A percentile compares a stretch with the other conserved stretches of the same genome.
Conservation (phyloP, 805 yeast genomes). For the Candida loeiensis region DNA sequence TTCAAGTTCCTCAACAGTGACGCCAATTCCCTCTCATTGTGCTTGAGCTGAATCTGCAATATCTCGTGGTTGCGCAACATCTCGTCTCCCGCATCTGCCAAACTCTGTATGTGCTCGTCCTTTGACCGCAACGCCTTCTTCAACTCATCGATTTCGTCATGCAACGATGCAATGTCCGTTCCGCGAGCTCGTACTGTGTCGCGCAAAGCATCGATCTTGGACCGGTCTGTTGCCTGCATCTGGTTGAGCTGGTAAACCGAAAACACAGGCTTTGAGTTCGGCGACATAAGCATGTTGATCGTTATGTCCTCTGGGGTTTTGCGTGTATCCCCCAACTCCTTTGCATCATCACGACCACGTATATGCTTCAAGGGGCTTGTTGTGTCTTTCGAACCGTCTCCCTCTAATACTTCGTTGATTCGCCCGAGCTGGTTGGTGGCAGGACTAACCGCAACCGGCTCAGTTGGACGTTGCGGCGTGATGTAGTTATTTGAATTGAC, state of each 20-base stretch:
- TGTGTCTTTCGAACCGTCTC: constrained; percentile 16
- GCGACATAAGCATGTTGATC: constrained; percentile 27
- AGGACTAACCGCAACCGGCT: constrained; percentile 29
- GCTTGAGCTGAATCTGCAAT: constrained; percentile 22
- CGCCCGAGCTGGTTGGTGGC: constrained; percentile 23
- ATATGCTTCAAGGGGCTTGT: constrained; percentile 26
- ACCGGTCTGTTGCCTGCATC: constrained; percentile 20
- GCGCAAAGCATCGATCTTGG: constrained; percentile 8
- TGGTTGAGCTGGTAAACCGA: constrained; percentile 25
- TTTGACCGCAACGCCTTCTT: constrained; percentile 5
- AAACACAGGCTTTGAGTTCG: constrained; percentile 32
- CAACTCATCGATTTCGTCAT: constrained; percentile 5
- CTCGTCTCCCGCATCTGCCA: constrained; percentile 5
- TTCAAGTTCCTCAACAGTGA: constrained; percentile 19
- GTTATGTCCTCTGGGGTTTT: constrained; percentile 26
- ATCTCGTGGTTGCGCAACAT: constrained; percentile 11
- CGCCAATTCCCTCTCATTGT: constrained; percentile 26
- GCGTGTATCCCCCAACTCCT: constrained; percentile 3
- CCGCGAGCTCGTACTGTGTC: constrained; percentile 9
- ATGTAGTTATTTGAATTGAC: constrained; percentile 16
- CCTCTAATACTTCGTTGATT: constrained; percentile 17
- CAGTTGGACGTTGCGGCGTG: constrained; percentile 31
- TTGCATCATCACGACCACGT: background rate
- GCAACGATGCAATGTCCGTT: constrained; percentile 1
- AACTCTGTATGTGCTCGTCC: constrained; percentile 8